Percentiles rank a stretch among this genome's conserved stretches.
Conservation (phyloP, 1,284 basidiomycete species). For the Singerocomus inundabilis region DNA sequence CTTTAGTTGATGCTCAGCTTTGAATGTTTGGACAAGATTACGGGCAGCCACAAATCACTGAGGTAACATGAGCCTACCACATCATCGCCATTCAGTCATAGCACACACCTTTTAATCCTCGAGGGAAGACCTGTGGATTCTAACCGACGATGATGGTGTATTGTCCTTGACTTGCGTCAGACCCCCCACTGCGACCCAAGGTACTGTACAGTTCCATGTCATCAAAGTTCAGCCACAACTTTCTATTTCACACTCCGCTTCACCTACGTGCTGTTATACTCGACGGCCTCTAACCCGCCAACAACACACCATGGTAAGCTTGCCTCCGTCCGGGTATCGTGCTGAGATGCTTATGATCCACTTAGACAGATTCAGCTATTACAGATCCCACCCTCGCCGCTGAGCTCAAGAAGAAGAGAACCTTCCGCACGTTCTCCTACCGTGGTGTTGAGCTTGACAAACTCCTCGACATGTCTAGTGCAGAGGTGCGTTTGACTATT, state of each 20-base stretch:
- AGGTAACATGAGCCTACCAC: constrained; percentile 3
- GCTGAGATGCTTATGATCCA: constrained; percentile 4
- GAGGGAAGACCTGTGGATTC: constrained; percentile 88
- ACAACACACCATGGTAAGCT: constrained; percentile 58
- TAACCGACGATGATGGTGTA: constrained; percentile 55
- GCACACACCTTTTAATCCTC: constrained; percentile 79
- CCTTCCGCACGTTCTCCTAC: constrained; percentile 99
- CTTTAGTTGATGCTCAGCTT: constrained; percentile 41
- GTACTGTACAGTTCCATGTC: constrained; percentile 61
- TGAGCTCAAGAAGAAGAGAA: constrained; percentile 95
- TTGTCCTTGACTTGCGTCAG: not conserved
- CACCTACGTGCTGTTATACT: constrained; percentile 17
- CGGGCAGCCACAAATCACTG: constrained; percentile 90
- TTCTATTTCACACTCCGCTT: constrained; percentile 44
- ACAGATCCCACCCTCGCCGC: constrained; percentile 89
- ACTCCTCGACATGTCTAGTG: constrained; percentile 94
- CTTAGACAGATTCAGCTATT: constrained; percentile 72
- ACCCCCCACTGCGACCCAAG: constrained; percentile 5
- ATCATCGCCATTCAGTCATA: not conserved
- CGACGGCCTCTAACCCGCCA: constrained; percentile 31
- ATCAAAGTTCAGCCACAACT: constrained; percentile 43
- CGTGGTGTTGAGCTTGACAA: constrained; percentile 97
- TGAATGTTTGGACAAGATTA: constrained; percentile 36
- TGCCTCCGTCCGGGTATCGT: not conserved
- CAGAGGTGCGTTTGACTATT: constrained; percentile 63